Base-by-base conservation (phyloP, 2,329 filamentous ascomycete genomes). In the Immersiporthe knoxdaviesiana region DNA sequence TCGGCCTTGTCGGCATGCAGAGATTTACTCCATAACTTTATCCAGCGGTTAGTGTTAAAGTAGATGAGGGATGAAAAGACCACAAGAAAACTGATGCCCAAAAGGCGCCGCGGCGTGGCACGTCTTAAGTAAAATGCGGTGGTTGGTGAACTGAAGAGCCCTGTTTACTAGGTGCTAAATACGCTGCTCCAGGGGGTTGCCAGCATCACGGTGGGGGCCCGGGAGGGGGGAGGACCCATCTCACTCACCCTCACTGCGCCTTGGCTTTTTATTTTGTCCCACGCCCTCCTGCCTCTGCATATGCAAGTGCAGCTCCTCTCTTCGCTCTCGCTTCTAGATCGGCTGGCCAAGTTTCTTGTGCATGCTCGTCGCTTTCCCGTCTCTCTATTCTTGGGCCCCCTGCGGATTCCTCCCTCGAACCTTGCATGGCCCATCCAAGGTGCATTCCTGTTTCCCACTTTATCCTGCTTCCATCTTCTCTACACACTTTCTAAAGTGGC, bases 391-490 rank as follows among this genome's bases (percentile, higher is more conserved):
- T 24, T 66, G 44, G 65, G 52, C 5, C 27, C 27, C n/a, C 50
- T 54, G 52, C 24, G 27, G 52, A 10, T 56, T 56, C 27, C 32
- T 56, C 60, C 65, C 67, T 63, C 54, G 67, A 37, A 47, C 44
- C n/a, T 27, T 39, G 44, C 47, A 32, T 64, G 14, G 24, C 24
- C 14, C 14, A 30, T 56, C 52, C 52, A 16, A 8, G 8, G 30
- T 30, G 16, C 24, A 12, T 30, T 24, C 52, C 52, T n/a, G n/a
- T 8, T 32, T 56, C 24, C 52, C 52, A 56, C 52, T 56, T 56
- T 30, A 18, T 54, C 50, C 24, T 30, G 24, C 39, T 63, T 27
- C 60, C 16, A 41, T 35, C 54, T 39, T 39, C n/a, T n/a, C 52
- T 35, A 35, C 47, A 50, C 10, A 10, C 47, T 50, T 50, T 50